Conservation (phyloP, 2,329 filamentous ascomycete genomes). For the Microdochium nivale region DNA sequence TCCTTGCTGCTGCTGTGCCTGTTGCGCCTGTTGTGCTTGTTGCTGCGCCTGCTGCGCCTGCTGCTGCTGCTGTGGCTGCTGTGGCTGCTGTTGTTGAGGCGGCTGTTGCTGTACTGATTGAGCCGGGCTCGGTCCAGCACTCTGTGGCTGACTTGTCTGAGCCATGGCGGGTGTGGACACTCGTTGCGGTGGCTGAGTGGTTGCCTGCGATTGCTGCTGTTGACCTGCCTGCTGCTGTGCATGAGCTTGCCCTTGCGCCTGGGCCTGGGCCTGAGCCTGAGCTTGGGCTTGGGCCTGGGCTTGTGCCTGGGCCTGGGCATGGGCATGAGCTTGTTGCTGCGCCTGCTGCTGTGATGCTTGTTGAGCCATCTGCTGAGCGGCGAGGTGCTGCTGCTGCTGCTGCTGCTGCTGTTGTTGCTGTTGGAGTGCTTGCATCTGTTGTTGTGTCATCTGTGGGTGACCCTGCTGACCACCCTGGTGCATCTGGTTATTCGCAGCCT, state of each 20-base stretch:
- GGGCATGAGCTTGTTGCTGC: conserved; percentile 16
- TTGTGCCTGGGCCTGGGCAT: conserved; percentile 18
- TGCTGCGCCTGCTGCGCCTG: conserved; percentile 24
- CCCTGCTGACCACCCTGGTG: conserved; percentile 25
- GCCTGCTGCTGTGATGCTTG: conserved; percentile 24
- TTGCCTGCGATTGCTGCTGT: conserved; percentile 18
- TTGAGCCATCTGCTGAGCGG: conserved; percentile 22
- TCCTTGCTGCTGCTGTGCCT: conserved; percentile 14
- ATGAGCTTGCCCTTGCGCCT: conserved; percentile 22
- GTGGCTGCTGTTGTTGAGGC: conserved; percentile 17
- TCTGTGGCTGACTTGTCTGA: conserved; percentile 29
- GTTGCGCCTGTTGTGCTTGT: conserved; percentile 7
- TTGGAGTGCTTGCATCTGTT: conserved; percentile 31
- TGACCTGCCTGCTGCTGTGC: conserved; percentile 26
- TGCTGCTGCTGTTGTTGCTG: conserved; percentile 26
- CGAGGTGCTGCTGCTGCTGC: conserved; percentile 20
- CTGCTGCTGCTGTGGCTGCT: conserved; percentile 15
- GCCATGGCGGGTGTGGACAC: conserved; percentile 14
- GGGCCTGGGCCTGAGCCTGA: conserved; percentile 14
- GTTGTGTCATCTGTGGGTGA: conserved; percentile 27
- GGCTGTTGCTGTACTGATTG: conserved; percentile 18
- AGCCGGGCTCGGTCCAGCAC: conserved; percentile 21
- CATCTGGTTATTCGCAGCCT: conserved; percentile 31
- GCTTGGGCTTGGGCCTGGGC: conserved; percentile 19
- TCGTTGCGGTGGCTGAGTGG: conserved; percentile 17